Evolutionary conservation across 1,284 basidiomycete species (phyloP).

Genomic region (Ceratobasidium sp.): DNA sequence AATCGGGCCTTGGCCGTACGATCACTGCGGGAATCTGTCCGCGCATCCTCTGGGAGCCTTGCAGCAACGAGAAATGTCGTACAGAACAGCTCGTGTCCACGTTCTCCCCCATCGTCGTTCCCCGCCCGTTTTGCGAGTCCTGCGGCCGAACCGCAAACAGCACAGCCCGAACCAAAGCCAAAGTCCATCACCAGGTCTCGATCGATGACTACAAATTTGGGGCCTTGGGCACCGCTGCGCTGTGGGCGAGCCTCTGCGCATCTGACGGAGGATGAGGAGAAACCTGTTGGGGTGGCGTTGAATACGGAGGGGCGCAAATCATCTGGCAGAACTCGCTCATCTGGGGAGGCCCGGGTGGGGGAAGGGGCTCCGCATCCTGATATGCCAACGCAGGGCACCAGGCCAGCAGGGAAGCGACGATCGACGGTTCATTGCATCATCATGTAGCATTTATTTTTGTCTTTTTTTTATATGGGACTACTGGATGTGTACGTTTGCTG

Average conservation of each 20-base stretch:
- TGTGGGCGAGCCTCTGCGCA: not conserved
- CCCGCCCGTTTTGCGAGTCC: not conserved
- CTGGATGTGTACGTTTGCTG: constrained; percentile 5
- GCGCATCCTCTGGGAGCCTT: not conserved
- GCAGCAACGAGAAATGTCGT: not conserved
- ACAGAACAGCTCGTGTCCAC: not conserved
- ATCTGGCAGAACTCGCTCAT: not conserved
- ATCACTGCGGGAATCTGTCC: constrained; percentile 23
- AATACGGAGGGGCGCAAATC: not conserved
- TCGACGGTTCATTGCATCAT: constrained; percentile 23
- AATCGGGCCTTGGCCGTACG: constrained; percentile 14
- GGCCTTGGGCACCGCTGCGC: constrained; percentile 5
- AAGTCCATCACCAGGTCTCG: not conserved
- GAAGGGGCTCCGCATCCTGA: not conserved
- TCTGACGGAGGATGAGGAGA: not conserved
- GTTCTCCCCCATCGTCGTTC: not conserved
- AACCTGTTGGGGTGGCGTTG: not conserved
- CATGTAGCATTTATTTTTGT: constrained; percentile 17
- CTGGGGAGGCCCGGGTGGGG: not conserved
- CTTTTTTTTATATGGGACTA: not conserved
- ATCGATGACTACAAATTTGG: not conserved
- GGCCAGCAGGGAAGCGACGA: not conserved
- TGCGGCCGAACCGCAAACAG: not conserved
- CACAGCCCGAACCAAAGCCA: not conserved
- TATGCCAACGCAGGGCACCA: not conserved